Base-by-base conservation (phyloP, 768 basidiomycete genomes). In the Sarcodon sp. region DNA sequence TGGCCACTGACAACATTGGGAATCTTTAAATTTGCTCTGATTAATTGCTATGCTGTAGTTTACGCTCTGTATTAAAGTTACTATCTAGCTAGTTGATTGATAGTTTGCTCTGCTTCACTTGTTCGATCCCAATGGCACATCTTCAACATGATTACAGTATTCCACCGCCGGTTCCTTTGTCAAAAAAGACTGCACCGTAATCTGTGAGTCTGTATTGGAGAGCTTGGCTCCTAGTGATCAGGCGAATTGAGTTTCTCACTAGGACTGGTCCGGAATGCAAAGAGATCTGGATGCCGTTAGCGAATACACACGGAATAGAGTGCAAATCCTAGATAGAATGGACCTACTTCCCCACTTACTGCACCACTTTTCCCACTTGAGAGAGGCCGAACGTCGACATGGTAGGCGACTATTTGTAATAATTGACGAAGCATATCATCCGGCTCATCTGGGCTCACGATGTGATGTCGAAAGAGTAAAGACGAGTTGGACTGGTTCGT, bases 201-300 rank as follows among this genome's bases (percentile, higher is more conserved):
- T 88, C 87, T 11, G 78, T 77, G 51, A 89, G 62, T 43, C 78
- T 69, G 59, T 88, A 90, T 50, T 87, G 85, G 7, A 86, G 51
- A 0, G 84, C 83, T 1, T 66, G 59, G 45, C 66, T 69, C 46
- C 85, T 68, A 3, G 74, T 64, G 35, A 82, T 69, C 12, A 69
- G 55, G 33, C 61, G 70, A 51, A 70, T 64, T 45, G 15, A 50
- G 31, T 51, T 63, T 34, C 59, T 59, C 9, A 44, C 51, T 3
- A 66, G 64, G 36, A 63, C 64, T 3, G 76, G 69, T 9, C 83
- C 81, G 6, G 65, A 55, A 57, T 83, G 83, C n/a, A 83, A 57
- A 16, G 79, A 75, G 33, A 83, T 62, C 85, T 85, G 51, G 6
- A 44, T 21, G 35, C n/a, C 13, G n/a, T 51, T 33, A 36, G 33